phyloP scores from a whole-genome alignment of 371 early-diverging fungal genomes.

The Basidiobolus heterosporus region DNA sequence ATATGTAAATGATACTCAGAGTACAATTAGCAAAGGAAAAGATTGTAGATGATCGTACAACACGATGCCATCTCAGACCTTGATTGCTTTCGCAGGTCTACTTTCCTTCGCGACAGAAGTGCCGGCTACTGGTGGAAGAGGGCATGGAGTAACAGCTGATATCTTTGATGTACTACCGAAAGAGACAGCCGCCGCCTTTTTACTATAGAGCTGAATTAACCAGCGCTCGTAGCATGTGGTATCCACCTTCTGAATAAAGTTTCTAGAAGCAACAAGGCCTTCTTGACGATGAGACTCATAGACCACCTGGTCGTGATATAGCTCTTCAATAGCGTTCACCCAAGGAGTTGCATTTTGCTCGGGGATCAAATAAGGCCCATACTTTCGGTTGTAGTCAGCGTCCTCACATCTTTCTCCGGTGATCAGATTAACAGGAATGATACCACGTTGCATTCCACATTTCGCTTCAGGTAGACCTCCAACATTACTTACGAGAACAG shows the following conservation, averaged over 20 bases:
- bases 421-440: slow-evolving; percentile 1
- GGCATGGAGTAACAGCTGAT: too few relatives aligned
- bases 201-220: not conserved
- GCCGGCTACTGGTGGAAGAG: too few relatives aligned
- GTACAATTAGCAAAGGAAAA: too few relatives aligned
- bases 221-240: not conserved
- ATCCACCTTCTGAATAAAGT: not conserved
- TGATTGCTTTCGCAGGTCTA: too few relatives aligned
- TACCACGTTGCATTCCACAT: not conserved
- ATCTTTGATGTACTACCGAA: too few relatives aligned
- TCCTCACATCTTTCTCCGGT: not conserved
- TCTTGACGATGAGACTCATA: slow-evolving; percentile 1
- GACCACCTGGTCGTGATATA: not conserved
- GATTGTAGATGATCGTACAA: too few relatives aligned
- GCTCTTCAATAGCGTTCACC: not conserved
- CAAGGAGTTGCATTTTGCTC: slow-evolving; percentile 1
- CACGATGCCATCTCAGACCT: too few relatives aligned
- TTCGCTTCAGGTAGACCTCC: slow-evolving; percentile 2
- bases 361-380: not conserved
- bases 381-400: not conserved
- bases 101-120: too few relatives aligned
- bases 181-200: too few relatives aligned
- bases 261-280: not conserved
- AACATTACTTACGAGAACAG: not conserved
- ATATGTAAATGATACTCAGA: too few relatives aligned